Percentiles rank a stretch among this genome's conserved stretches.
These are phyloP conservation scores for Phyllosticta citribraziliensis DNA, from an alignment of 2,329 filamentous ascomycete genomes.

Conservation along the genomic window DNA sequence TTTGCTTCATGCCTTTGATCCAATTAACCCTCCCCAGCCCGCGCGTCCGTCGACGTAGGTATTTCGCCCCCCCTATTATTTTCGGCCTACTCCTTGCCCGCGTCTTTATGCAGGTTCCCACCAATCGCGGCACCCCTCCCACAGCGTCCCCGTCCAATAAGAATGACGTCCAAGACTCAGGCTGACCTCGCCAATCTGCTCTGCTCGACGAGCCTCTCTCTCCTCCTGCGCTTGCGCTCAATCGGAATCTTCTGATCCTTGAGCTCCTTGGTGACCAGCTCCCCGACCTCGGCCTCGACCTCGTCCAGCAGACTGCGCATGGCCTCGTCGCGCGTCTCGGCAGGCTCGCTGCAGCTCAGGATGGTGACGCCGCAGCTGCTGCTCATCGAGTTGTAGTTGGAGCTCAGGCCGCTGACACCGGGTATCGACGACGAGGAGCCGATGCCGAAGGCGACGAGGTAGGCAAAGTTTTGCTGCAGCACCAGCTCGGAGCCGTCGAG, in stretches of 20 bases:
- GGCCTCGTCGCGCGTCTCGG: conserved; percentile 7
- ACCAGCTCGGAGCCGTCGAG: conserved; percentile 9
- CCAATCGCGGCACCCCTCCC: background rate
- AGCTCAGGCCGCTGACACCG: background rate
- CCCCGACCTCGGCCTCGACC: conserved; percentile 9
- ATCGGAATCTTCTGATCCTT: conserved; percentile 10
- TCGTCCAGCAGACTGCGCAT: conserved; percentile 10
- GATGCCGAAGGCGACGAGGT: conserved; percentile 5
- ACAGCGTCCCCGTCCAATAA: background rate
- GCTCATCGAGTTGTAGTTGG: background rate
- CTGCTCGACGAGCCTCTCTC: conserved; percentile 7
- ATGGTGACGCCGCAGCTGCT: background rate
- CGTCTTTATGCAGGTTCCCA: background rate
- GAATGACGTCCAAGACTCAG: background rate
- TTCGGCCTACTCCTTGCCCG: background rate
- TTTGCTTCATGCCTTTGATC: background rate
- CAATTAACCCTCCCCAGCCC: background rate
- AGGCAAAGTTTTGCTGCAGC: conserved; percentile 8
- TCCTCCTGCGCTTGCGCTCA: conserved; percentile 8
- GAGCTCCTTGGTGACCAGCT: conserved; percentile 10
- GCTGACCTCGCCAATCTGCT: conserved; percentile 7
- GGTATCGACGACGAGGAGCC: background rate
- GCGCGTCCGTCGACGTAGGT: background rate
- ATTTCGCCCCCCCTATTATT: background rate
- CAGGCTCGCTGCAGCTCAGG: conserved; percentile 10